phyloP scores from a whole-genome alignment of 106 monocot species.

The Dendrobium officinale region DNA sequence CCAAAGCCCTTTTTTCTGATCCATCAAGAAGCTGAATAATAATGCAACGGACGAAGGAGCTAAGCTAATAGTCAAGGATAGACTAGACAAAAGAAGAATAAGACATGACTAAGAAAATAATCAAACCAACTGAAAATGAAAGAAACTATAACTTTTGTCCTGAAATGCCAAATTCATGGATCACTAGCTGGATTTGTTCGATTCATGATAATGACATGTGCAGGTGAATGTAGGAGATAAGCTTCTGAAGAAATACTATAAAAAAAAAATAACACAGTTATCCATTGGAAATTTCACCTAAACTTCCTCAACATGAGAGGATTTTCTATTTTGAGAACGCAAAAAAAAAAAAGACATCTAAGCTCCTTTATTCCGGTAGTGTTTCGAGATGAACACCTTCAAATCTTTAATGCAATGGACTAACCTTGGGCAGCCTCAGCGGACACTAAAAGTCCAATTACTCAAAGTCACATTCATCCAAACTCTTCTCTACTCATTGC shows the following conservation, averaged over 20 bases:
- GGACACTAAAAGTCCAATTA: not conserved
- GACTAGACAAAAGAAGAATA: not conserved
- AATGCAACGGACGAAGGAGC: slow-evolving; percentile 58
- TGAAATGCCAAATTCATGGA: not conserved
- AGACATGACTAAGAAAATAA: not conserved
- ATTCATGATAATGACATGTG: not conserved
- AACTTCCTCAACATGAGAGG: not conserved
- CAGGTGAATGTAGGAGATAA: not conserved
- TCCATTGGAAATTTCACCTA: not conserved
- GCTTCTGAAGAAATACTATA: not conserved
- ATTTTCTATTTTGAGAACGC: not conserved
- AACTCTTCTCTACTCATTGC: not conserved
- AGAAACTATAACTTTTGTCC: not conserved
- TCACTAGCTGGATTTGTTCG: not conserved
- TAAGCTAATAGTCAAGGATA: slow-evolving; percentile 49
- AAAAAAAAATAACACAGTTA: not conserved
- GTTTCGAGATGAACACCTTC: not conserved
- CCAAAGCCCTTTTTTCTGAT: slow-evolving; percentile 41
- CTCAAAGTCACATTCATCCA: not conserved
- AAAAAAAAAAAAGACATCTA: not conserved
- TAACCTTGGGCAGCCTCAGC: not conserved
- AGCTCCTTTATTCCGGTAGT: not conserved
- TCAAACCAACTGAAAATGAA: not conserved
- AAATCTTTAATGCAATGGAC: not conserved
- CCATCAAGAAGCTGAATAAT: slow-evolving; percentile 60